Evolutionary conservation across 106 monocot genomes (phyloP), one percentile per base, ranked within the genome.

Genomic region (Acanthochlamys bracteata): DNA sequence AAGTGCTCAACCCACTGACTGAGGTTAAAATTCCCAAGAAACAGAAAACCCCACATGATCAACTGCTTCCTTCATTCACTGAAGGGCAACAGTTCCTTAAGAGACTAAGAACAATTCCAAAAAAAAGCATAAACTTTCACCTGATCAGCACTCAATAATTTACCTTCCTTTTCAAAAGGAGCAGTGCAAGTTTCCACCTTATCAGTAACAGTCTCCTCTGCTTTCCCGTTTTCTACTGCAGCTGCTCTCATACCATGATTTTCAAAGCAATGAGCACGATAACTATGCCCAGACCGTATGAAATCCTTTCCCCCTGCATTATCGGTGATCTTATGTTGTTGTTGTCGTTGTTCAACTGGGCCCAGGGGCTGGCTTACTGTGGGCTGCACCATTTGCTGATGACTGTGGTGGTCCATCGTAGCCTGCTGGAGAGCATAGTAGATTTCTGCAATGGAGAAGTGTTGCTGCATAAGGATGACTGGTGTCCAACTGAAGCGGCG

Each of bases 401-500:
- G n/a, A n/a, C n/a, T n/a, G n/a, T n/a, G n/a, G 10, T 17, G 16
- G 4, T 40, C 13, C 61, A n/a, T 40, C 39, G 61, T 40, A 41
- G 61, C 61, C n/a, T 61, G 61, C 61, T 61, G 61, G 13, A 61
- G 40, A 15, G 61, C 33, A 61, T 61, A 40, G 40, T 19, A 39
- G 19, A 61, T 40, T n/a, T 61, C 61, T 41, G 61, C 39, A 1
- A 61, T 40, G 19, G 61, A 61, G 61, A 61, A 61, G 61, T 61
- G 41, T 14, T 61, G 61, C 61, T 61, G 61, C 61, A 61, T 61
- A n/a, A 40, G 17, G 61, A 61, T 39, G 20, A 61, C 41, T n/a
- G 61, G 61, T n/a, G 39, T 20, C 63, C 63, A 63, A 20, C 45
- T 46, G 7, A 7, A 45, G 20, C 63, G 42, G 23, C 63, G 42